Evolutionary conservation across 1,284 basidiomycete species (phyloP).

Genomic region (Schizopora paradoxa): DNA sequence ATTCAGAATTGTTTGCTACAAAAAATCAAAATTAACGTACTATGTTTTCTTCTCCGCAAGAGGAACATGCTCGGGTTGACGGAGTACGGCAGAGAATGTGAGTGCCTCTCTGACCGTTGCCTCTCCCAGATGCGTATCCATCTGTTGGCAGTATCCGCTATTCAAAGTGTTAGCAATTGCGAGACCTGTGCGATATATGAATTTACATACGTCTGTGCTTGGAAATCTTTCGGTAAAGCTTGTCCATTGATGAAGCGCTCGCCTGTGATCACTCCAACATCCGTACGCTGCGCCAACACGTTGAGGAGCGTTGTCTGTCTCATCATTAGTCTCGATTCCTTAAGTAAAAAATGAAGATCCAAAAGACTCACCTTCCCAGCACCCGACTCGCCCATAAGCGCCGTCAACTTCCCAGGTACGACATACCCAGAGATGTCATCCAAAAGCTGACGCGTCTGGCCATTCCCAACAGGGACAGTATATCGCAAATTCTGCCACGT

Average conservation of each 20-base stretch:
- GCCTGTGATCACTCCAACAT: slow-evolving; percentile 47
- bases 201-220: slow-evolving; percentile 25
- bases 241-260: slow-evolving; percentile 47
- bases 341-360: too few relatives aligned
- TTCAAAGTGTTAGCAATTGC: neutral
- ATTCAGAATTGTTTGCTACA: neutral
- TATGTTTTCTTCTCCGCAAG: slow-evolving; percentile 73
- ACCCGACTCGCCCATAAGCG: slow-evolving; percentile 36
- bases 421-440: slow-evolving; percentile 55
- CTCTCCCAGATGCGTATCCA: slow-evolving; percentile 54
- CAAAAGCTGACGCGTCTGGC: slow-evolving; percentile 55
- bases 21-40: slow-evolving; percentile 29
- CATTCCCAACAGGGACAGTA: slow-evolving; percentile 52
- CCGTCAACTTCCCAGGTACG: slow-evolving; percentile 38
- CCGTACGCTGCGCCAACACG: slow-evolving; percentile 47
- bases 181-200: too few relatives aligned
- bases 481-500: slow-evolving; percentile 62
- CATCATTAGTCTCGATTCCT: neutral
- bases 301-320: slow-evolving; percentile 39
- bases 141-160: slow-evolving; percentile 41
- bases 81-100: slow-evolving; percentile 73
- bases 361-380: slow-evolving; percentile 25
- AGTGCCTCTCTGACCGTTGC: slow-evolving; percentile 82
- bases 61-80: slow-evolving; percentile 68
- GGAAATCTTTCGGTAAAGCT: slow-evolving; percentile 43